Base-by-base conservation (phyloP, 176 grass and related monocot species). In the Aegilops sharonensis region DNA sequence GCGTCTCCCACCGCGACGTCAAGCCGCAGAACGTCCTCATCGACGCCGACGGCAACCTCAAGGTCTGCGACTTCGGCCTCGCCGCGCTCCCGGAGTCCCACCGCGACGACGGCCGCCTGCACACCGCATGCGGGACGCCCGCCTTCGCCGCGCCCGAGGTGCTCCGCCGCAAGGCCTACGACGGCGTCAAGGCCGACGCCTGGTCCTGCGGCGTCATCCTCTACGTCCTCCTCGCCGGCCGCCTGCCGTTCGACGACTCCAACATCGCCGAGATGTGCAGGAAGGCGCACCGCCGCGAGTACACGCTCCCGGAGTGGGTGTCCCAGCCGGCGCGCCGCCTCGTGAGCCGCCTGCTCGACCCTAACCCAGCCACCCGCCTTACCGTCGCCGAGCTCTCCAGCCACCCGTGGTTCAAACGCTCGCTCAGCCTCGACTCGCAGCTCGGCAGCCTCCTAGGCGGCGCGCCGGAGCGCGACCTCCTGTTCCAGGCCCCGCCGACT, bases 161-260 rank as follows among this genome's bases (percentile, higher is more conserved):
- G 6, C 78, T 95, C 84, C 84, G 93, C 10, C 84, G 92, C 8
- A 90, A 71, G 86, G 92, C 92, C 7, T 98, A 98, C 68, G 93
- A 98, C 71, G 96, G 96, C 12, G 86, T 87, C 15, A 92, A 89
- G 57, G 96, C 96, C 34, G 96, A 98, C 68, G 96, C 96, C 0
- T 98, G 96, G 96, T 98, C 96, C 27, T 95, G 93, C 75, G 96
- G 96, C 17, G 96, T 95, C 77, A 92, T 98, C 92, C 90, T 98
- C 82, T 98, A 92, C 88, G 86, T 89, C 6, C 93, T 98, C 61
- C 96, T 98, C 64, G 84, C 89, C 0, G 96, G 96, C 3, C 75
- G 48, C 20, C 90, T 98, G n/a, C 96, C 96, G 1, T 98, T 98
- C 82, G 96, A 95, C 71, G 96, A 98, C 88, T 70, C 89, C 32